Conservation (phyloP, 2,329 filamentous ascomycete genomes). For the Coniosporium tulheliwenetii region DNA sequence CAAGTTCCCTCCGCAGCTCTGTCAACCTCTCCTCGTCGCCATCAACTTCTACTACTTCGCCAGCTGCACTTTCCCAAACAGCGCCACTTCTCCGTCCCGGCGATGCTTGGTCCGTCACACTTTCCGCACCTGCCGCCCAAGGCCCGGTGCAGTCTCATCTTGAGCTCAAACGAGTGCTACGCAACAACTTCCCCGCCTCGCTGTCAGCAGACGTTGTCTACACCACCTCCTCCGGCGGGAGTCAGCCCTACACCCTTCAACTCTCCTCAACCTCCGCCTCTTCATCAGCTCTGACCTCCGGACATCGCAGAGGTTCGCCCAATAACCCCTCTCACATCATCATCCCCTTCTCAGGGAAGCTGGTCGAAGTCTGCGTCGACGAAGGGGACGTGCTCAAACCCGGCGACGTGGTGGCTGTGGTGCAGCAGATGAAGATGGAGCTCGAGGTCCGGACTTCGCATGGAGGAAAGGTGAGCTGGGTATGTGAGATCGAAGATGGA, state of each 20-base stretch:
- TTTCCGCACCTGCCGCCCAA: slow-evolving; percentile 17
- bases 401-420: slow-evolving; percentile 40
- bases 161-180: slow-evolving; percentile 35
- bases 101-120: slow-evolving; percentile 40
- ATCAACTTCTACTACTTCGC: neutral
- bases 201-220: slow-evolving; percentile 37
- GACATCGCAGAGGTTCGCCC: slow-evolving; percentile 33
- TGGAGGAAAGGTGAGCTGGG: slow-evolving; percentile 34
- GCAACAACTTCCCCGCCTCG: slow-evolving; percentile 43
- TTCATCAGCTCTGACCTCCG: slow-evolving; percentile 20
- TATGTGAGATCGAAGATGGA: slow-evolving; percentile 36
- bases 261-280: slow-evolving; percentile 26
- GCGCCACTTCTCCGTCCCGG: slow-evolving; percentile 39
- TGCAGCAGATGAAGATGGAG: slow-evolving; percentile 57
- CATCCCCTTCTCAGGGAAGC: slow-evolving; percentile 41
- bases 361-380: slow-evolving; percentile 43
- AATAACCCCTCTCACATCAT: slow-evolving; percentile 35
- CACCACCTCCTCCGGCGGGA: slow-evolving; percentile 20
- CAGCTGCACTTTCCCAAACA: slow-evolving; percentile 7
- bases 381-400: slow-evolving; percentile 32
- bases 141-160: slow-evolving; percentile 31
- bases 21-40: neutral
- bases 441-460: slow-evolving; percentile 40
- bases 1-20: slow-evolving; percentile 9
- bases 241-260: slow-evolving; percentile 23